Conservation (phyloP, 768 basidiomycete genomes). For the Suillus discolor region DNA sequence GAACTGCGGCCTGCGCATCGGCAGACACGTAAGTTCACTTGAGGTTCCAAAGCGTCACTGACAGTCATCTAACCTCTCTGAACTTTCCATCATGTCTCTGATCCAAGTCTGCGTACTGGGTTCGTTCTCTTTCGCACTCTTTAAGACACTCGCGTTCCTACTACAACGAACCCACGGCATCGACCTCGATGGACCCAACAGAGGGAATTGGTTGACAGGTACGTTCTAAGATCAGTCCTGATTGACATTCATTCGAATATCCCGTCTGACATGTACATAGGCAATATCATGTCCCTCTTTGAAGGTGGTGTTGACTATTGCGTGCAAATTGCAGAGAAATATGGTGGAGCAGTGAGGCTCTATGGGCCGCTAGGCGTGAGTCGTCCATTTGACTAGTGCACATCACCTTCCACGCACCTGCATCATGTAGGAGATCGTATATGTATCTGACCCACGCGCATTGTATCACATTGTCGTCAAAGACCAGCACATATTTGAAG, state of each 20-base stretch:
- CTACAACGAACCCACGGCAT: neutral
- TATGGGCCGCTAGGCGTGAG: conserved; percentile 50
- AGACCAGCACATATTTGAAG: conserved; percentile 53
- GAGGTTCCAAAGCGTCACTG: neutral
- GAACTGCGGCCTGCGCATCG: neutral
- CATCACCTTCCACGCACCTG: neutral
- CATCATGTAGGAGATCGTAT: conserved; percentile 37
- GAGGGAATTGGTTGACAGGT: conserved; percentile 1
- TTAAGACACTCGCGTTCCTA: neutral
- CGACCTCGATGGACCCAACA: conserved; percentile 1
- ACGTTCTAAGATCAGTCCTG: neutral
- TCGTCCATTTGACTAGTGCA: conserved; percentile 10
- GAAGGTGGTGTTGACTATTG: conserved; percentile 42
- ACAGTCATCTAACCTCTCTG: neutral
- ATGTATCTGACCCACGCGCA: conserved; percentile 52
- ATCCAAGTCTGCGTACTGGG: neutral
- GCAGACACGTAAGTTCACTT: neutral
- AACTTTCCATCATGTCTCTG: neutral
- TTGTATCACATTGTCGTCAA: conserved; percentile 51
- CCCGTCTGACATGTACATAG: conserved; percentile 19
- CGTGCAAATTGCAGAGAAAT: conserved; percentile 25
- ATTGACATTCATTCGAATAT: neutral
- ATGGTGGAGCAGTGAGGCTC: conserved; percentile 47
- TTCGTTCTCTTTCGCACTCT: neutral
- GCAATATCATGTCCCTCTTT: conserved; percentile 37